A percentile compares a stretch with the other conserved stretches of the same genome.
Conservation (phyloP, 169 alveolate species). For the Cryptosporidium canis region DNA sequence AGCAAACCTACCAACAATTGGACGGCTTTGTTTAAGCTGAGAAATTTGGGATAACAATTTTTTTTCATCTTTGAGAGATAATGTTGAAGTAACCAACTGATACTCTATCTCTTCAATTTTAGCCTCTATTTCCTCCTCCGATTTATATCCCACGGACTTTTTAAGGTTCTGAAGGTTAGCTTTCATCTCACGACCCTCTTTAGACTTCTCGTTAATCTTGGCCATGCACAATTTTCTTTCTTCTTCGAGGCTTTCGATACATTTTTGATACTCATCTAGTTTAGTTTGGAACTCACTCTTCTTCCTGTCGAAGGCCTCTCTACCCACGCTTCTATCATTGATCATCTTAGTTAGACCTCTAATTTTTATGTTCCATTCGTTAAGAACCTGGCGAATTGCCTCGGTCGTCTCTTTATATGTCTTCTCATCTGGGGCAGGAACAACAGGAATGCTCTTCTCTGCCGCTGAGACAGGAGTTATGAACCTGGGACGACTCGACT, state of each 20-base stretch:
- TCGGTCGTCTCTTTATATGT: constrained; percentile 64
- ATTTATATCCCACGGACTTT: constrained; percentile 61
- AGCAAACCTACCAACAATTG: constrained; percentile 55
- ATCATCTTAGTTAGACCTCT: constrained; percentile 45
- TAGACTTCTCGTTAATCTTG: constrained; percentile 60
- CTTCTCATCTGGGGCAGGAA: constrained; percentile 70
- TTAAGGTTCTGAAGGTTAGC: constrained; percentile 47
- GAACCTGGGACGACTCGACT: constrained; percentile 45
- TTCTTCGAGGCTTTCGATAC: constrained; percentile 55
- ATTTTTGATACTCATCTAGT: constrained; percentile 52
- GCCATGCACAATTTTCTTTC: constrained; percentile 58
- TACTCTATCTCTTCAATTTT: constrained; percentile 62
- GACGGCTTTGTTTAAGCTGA: constrained; percentile 69
- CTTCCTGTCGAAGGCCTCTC: constrained; percentile 64
- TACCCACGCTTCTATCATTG: constrained; percentile 70
- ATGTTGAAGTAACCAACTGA: constrained; percentile 65
- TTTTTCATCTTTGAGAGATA: constrained; percentile 57
- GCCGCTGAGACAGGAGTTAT: constrained; percentile 73
- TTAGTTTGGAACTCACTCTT: constrained; percentile 65
- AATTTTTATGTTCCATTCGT: constrained; percentile 64
- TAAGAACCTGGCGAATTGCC: constrained; percentile 45
- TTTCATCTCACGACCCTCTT: constrained; percentile 67
- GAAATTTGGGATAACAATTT: constrained; percentile 47
- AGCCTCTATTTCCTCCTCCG: constrained; percentile 72
- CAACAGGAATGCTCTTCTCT: constrained; percentile 67